Percentiles rank a stretch among this genome's conserved stretches.
These are phyloP conservation scores for Amylostereum areolatum DNA, from an alignment of 1,284 basidiomycete genomes.

Conservation along the genomic window DNA sequence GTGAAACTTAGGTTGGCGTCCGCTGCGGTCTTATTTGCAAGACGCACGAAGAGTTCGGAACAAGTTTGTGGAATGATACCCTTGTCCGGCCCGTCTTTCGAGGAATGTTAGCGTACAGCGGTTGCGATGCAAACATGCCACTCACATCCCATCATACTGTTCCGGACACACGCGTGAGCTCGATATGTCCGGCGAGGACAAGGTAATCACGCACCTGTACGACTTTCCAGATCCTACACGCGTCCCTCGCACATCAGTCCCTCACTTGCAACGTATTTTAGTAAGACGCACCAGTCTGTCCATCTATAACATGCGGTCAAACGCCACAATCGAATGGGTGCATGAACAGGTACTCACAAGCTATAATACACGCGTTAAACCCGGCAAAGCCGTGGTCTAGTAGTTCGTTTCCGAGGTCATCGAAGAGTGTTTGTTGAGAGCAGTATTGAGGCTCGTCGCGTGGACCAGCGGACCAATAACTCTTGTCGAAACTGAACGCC, in stretches of 20 bases:
- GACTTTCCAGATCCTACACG: constrained; percentile 84
- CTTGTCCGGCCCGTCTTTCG: constrained; percentile 87
- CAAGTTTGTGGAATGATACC: constrained; percentile 97
- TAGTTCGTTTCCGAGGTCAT: constrained; percentile 92
- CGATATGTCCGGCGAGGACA: neutral
- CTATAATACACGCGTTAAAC: constrained; percentile 97
- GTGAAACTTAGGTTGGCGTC: constrained; percentile 78
- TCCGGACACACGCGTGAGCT: constrained; percentile 3
- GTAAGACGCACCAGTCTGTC: constrained; percentile 72
- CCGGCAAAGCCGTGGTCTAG: constrained; percentile 94
- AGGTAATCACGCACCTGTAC: constrained; percentile 58
- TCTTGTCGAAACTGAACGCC: constrained; percentile 92
- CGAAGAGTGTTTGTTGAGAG: constrained; percentile 89
- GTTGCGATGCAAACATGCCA: constrained; percentile 17
- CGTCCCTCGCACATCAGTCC: constrained; percentile 21
- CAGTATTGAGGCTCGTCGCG: constrained; percentile 86
- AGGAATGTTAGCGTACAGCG: constrained; percentile 4
- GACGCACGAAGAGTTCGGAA: constrained; percentile 85
- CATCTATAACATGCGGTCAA: constrained; percentile 44
- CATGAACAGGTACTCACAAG: constrained; percentile 63
- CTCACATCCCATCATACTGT: constrained; percentile 98
- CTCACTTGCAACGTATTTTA: constrained; percentile 3
- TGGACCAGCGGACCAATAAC: constrained; percentile 90
- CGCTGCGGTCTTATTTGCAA: constrained; percentile 56
- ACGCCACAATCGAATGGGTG: constrained; percentile 4